Percentiles rank a stretch among this genome's conserved stretches.
These are phyloP conservation scores for Schizonepeta tenuifolia DNA, from an alignment of 257 asterid species.

Conservation along the genomic window DNA sequence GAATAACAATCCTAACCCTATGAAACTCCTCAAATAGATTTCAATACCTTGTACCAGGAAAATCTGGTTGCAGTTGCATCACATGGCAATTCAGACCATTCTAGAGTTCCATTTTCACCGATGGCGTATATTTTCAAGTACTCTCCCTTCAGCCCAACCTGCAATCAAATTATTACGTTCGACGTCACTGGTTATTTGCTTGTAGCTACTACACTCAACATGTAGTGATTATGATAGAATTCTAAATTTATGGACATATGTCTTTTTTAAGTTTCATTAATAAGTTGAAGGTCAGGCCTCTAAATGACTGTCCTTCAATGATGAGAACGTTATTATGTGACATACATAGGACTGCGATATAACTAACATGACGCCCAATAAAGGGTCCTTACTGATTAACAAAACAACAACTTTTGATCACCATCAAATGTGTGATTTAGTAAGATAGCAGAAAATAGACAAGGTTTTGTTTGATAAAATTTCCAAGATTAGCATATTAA, in stretches of 20 bases:
- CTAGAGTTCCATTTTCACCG: conserved; percentile 41
- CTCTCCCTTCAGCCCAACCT: conserved; percentile 89
- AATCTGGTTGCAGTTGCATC: conserved; percentile 59
- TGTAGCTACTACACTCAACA: background rate
- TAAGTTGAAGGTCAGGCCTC: conserved; percentile 17
- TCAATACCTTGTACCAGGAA: conserved; percentile 84
- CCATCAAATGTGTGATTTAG: background rate
- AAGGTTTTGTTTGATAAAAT: background rate
- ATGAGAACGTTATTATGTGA: background rate
- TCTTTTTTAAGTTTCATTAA: conserved; percentile 7
- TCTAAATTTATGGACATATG: conserved; percentile 4
- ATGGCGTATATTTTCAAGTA: conserved; percentile 48
- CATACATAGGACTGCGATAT: background rate
- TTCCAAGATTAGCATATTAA: background rate
- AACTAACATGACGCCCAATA: background rate
- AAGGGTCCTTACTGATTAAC: background rate
- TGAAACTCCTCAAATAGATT: background rate
- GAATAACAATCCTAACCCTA: background rate
- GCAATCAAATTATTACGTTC: conserved; percentile 32
- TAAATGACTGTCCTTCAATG: conserved; percentile 4
- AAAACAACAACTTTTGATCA: conserved; percentile 12
- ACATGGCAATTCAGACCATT: conserved; percentile 60
- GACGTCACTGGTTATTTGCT: conserved; percentile 26
- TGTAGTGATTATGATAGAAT: background rate
- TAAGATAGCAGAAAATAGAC: conserved; percentile 10